These are phyloP conservation scores for Hericium rajendrae DNA, from an alignment of 768 basidiomycete species.

Conservation along the genomic window DNA sequence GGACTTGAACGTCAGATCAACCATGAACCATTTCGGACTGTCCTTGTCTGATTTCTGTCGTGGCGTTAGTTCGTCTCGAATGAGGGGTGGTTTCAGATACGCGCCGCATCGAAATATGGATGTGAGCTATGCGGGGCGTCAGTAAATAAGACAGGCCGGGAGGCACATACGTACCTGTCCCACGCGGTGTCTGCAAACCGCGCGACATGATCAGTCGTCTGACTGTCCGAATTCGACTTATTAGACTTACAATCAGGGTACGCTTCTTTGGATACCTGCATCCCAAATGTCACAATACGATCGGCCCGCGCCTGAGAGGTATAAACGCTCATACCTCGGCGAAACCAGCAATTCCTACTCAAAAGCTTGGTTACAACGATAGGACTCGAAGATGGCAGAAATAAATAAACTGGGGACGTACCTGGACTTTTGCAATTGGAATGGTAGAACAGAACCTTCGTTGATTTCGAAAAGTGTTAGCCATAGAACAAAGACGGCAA, in stretches of 20 bases:
- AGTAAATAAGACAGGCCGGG: not conserved
- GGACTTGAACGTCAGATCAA: slow-evolving; percentile 59
- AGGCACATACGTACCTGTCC: slow-evolving; percentile 52
- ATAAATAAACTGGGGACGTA: slow-evolving; percentile 15
- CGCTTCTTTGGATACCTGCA: slow-evolving; percentile 68
- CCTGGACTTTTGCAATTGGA: slow-evolving; percentile 82
- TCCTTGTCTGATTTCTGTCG: slow-evolving; percentile 66
- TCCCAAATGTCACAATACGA: not conserved
- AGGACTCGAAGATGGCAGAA: not conserved
- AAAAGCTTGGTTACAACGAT: not conserved
- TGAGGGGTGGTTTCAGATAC: slow-evolving; percentile 14
- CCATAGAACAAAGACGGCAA: not conserved
- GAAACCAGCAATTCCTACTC: slow-evolving; percentile 66
- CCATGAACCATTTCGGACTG: slow-evolving; percentile 90
- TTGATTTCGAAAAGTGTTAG: not conserved
- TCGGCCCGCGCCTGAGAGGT: not conserved
- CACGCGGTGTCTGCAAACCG: slow-evolving; percentile 68
- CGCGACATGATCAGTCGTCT: not conserved
- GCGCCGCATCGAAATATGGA: slow-evolving; percentile 72
- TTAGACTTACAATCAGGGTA: slow-evolving; percentile 76
- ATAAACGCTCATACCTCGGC: slow-evolving; percentile 46
- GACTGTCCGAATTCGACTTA: not conserved
- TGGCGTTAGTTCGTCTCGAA: slow-evolving; percentile 3
- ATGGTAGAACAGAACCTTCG: slow-evolving; percentile 76
- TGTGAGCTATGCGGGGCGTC: slow-evolving; percentile 36